Evolutionary conservation across 192 early-diverging fungal species (phyloP).

Genomic region (Coemansia sp.): DNA sequence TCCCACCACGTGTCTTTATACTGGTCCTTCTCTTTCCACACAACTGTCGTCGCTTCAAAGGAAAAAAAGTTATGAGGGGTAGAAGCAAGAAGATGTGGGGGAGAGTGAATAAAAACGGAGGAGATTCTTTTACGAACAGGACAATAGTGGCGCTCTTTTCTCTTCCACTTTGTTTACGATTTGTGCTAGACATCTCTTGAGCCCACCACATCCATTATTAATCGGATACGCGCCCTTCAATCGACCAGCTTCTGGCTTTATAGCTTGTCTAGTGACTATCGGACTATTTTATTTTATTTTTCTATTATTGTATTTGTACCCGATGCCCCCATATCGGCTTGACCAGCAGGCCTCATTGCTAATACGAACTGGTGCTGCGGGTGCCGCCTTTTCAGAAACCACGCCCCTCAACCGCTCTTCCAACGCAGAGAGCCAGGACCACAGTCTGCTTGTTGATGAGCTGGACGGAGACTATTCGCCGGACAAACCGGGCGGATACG

Average conservation of each 20-base stretch:
- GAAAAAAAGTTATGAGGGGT: too few species aligned
- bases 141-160: too few species aligned
- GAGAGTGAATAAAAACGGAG: too few species aligned
- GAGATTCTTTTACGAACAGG: too few species aligned
- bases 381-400: neutral
- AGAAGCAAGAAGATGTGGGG: too few species aligned
- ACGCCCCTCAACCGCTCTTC: neutral
- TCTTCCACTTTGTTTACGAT: too few species aligned
- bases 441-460: neutral
- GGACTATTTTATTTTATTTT: slow-evolving; percentile 1
- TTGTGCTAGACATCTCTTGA: too few species aligned
- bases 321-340: slow-evolving; percentile 10
- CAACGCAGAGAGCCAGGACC: neutral
- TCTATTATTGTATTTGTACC: slow-evolving; percentile 3
- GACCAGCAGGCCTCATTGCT: slow-evolving; percentile 17
- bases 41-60: too few species aligned
- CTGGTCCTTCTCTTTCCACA: too few species aligned
- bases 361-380: slow-evolving; percentile 1
- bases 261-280: neutral
- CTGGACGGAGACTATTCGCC: neutral
- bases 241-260: neutral
- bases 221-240: neutral
- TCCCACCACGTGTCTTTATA: too few species aligned
- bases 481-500: neutral
- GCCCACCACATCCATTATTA: too few species aligned